Conservation (phyloP, 495 filamentous ascomycete genomes). For the Neurospora sp. region DNA sequence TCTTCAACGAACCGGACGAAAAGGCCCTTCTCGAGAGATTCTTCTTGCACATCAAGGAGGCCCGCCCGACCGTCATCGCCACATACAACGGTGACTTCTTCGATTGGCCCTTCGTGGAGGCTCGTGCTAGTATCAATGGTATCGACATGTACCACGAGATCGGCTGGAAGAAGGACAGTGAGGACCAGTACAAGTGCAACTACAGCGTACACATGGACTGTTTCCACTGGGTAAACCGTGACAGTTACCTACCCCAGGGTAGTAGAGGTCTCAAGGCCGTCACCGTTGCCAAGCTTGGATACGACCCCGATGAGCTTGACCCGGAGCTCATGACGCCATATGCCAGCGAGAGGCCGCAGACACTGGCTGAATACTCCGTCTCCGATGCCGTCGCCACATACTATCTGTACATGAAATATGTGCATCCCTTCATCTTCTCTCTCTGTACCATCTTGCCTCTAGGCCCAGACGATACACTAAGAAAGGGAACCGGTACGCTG, state of each 20-base stretch:
- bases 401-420: slow-evolving; percentile 99
- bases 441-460: slow-evolving; percentile 93
- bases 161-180: slow-evolving; percentile 86
- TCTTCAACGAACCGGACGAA: slow-evolving; percentile 97
- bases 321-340: slow-evolving; percentile 97
- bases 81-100: slow-evolving; percentile 99
- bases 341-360: slow-evolving; percentile 85
- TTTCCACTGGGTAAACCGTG: slow-evolving; percentile 96
- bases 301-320: slow-evolving; percentile 96
- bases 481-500: slow-evolving; percentile 93
- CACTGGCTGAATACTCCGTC: slow-evolving; percentile 92
- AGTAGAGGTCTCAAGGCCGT: slow-evolving; percentile 97
- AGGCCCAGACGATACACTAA: slow-evolving; percentile 80
- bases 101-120: slow-evolving; percentile 98
- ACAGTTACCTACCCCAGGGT: slow-evolving; percentile 95
- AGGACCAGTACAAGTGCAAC: slow-evolving; percentile 91
- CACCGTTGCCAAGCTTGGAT: slow-evolving; percentile 93
- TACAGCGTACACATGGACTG: slow-evolving; percentile 99
- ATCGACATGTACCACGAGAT: slow-evolving; percentile 99
- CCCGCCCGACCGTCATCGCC: slow-evolving; percentile 88
- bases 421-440: slow-evolving; percentile 98
- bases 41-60: slow-evolving; percentile 91
- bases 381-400: slow-evolving; percentile 98
- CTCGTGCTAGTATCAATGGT: slow-evolving; percentile 82
- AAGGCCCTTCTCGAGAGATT: slow-evolving; percentile 81